phyloP scores from a whole-genome alignment of 2,329 filamentous ascomycete genomes.

The Thielaviopsis ethacetica region DNA sequence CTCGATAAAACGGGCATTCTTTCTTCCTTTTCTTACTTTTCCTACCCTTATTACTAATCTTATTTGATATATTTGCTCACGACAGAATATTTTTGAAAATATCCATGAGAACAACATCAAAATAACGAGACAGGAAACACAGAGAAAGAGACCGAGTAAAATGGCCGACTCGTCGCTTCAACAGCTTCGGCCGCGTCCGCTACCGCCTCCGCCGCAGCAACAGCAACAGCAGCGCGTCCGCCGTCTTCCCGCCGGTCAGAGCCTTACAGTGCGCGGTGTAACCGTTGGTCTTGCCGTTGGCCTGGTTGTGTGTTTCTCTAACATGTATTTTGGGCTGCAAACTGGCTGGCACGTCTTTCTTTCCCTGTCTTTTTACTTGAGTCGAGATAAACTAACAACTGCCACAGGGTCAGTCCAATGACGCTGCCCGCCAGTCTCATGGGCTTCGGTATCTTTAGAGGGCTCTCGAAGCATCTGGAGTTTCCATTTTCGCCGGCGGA shows the following conservation, averaged over 20 bases:
- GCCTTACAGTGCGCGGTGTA: constrained; percentile 75
- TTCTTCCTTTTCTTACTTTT: background rate
- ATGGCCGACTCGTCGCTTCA: background rate
- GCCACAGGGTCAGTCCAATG: constrained; percentile 51
- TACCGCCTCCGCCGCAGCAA: background rate
- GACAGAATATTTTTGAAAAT: too few relatives aligned
- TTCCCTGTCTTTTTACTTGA: background rate
- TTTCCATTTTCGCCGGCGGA: constrained; percentile 86
- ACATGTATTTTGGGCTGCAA: constrained; percentile 98
- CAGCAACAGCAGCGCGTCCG: background rate
- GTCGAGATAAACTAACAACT: background rate
- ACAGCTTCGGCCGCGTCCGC: background rate
- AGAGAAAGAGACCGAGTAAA: background rate
- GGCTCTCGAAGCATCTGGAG: constrained; percentile 52
- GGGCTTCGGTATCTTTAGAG: constrained; percentile 85
- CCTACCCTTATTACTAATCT: background rate
- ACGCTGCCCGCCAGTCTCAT: constrained; percentile 91
- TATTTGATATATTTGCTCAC: too few relatives aligned
- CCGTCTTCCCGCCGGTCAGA: constrained; percentile 30
- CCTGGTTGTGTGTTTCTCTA: constrained; percentile 84
- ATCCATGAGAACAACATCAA: background rate
- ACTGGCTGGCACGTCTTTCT: constrained; percentile 34
- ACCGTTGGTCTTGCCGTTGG: constrained; percentile 69
- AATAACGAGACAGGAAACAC: background rate
- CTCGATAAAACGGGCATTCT: background rate